Percentiles rank a stretch among this genome's conserved stretches.
Conservation (phyloP, 2,329 filamentous ascomycete species). For the Ophiostoma perfectum region DNA sequence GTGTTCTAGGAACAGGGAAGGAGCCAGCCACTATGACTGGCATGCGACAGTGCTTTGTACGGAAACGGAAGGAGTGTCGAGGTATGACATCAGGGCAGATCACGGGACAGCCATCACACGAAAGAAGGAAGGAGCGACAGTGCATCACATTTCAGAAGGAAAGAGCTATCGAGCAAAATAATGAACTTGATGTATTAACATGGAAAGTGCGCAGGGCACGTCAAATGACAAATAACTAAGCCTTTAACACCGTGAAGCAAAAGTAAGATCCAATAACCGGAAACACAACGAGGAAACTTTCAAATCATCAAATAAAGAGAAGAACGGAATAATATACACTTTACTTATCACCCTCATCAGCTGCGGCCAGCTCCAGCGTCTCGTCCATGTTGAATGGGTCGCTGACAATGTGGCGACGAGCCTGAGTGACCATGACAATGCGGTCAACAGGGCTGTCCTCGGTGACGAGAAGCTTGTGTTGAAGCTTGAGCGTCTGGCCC, state of each 20-base stretch:
- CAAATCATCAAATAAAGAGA: too few relatives aligned
- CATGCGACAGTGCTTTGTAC: not conserved
- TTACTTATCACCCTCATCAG: slow-evolving; percentile 11
- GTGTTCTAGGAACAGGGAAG: slow-evolving; percentile 5
- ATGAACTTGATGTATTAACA: too few relatives aligned
- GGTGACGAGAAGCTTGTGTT: slow-evolving; percentile 26
- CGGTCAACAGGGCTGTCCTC: slow-evolving; percentile 28
- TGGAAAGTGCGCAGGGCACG: too few relatives aligned
- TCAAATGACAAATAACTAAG: too few relatives aligned
- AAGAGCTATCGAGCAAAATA: too few relatives aligned
- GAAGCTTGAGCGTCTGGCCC: slow-evolving; percentile 27
- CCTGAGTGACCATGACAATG: slow-evolving; percentile 28
- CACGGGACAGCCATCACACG: not conserved
- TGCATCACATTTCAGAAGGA: not conserved
- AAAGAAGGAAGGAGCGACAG: not conserved
- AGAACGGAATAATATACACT: not conserved
- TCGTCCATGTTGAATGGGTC: slow-evolving; percentile 26
- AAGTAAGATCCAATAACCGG: too few relatives aligned
- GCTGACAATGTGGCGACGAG: slow-evolving; percentile 25
- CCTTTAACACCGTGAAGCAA: too few relatives aligned
- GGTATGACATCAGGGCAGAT: slow-evolving; percentile 5
- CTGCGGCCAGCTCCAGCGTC: slow-evolving; percentile 19
- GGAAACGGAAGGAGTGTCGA: not conserved
- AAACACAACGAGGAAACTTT: too few relatives aligned
- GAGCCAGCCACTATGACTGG: not conserved